Evolutionary conservation across 2,329 filamentous ascomycete genomes (phyloP), one percentile per base, ranked within the genome.

Genomic region (Cryphonectria naterciae): DNA sequence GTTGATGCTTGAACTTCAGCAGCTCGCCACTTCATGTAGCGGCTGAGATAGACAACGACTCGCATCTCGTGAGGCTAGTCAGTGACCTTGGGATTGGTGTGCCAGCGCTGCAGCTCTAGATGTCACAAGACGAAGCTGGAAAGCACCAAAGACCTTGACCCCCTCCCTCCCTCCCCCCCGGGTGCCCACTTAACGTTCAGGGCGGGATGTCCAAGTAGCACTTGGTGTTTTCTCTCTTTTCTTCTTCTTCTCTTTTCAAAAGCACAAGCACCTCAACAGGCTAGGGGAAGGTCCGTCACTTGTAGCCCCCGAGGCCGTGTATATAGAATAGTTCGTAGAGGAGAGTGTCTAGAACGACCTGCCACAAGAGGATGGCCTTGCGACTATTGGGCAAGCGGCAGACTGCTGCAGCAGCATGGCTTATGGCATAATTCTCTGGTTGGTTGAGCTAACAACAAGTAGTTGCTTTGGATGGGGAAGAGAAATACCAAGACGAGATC

Each of bases 21-120:
- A 65, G 58, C 68, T 61, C 60, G 68, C 63, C 39, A 62, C 68
- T 60, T 54, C 43, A 58, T 32, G 54, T 13, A 58, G 28, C 28
- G 54, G 25, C 54, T 58, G 25, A 58, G 28, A 8, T 32, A 5
- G 54, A 58, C 28, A 58, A 10, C 25, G 25, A 58, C 54, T 58
- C 28, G 54, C 54, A 58, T 35, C 15, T n/a, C 58, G 32, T 17
- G 25, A 28, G 11, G 54, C 54, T 28, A 58, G n/a, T 65, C 46
- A 54, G 67, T 37, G 46, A 65, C 32, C 67, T 61, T 49, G 46
- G 49, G 35, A 41, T 8, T 15, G 39, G 52, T 43, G n/a, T 37
- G 35, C 37, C 28, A 54, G 62, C 68, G 32, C 32, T 43, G 54
- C 37, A 17, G 35, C 58, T 60, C 63, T 56, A 49, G 25, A 41